Evolutionary conservation across 345 rosid species (phyloP), one percentile per base, ranked within the genome.

Genomic region (Iberis pinnata): DNA sequence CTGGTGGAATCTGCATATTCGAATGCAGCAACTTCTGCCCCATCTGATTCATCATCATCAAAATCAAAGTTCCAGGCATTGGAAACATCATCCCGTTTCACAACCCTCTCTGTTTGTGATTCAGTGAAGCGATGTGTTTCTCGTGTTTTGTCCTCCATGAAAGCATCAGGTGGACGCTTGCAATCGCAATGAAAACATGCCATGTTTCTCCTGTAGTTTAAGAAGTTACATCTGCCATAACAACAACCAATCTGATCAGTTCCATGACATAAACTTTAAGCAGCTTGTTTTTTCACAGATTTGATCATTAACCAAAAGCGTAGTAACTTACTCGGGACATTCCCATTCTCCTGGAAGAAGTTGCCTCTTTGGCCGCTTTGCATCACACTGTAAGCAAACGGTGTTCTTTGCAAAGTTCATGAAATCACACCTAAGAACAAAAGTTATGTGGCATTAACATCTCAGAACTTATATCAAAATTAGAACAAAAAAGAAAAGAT

Each of bases 291-390:
- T 36, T 31, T 16, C 50, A 38, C 43, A 38, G 48, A 6, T 17
- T 47, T 7, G 4, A 52, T 4, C 31, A 29, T 6, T 47, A 5
- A 11, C 18, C 12, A 15, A 37, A 19, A 17, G 62, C 0, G 4
- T 39, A 50, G 57, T 59, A 73, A 71, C 99, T 73, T 83, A 92
- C 99, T 77, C 82, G 1, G 95, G 95, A 74, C 99, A 92, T 76
- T 88, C 99, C 99, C 99, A 92, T 76, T 92, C 99, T 58, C 99
- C 99, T 12, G 97, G 99, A 69, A 92, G 94, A 57, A 92, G 71
- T 78, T 88, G 90, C 58, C 95, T 80, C 81, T 92, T 92, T 11
- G 97, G 95, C 58, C 87, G 80, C 78, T 92, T 88, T 16, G 95
- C 99, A 71, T 88, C 99, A 69, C 99, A 92, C 59, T 86, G 97